Evolutionary conservation across 768 basidiomycete species (phyloP), one percentile per base, ranked within the genome.

Genomic region (Exsudoporus frostii): DNA sequence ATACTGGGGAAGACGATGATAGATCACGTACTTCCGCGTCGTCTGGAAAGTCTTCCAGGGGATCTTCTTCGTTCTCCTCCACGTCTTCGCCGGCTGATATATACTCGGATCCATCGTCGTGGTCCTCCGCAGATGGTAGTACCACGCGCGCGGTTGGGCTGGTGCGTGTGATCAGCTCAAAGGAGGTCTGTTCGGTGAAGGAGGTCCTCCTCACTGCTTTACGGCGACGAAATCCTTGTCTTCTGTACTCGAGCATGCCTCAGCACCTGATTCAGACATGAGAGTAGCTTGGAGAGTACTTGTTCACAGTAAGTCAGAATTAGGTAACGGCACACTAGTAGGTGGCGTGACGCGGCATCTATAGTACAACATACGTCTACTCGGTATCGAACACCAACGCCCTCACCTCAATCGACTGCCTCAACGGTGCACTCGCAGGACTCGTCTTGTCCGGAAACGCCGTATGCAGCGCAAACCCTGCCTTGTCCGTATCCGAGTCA

Each of bases 41-140:
- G 53, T 92, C 90, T 2, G 93, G 91, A 56, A 88, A 85, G 58
- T 86, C 86, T 45, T 76, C 83, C 20, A 96, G 72, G 11, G 88
- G 82, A 65, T 94, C 85, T 3, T 79, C 83, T 44, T 84, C 82
- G 37, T 67, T 67, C 38, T 79, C 83, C 22, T 64, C 69, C 4
- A 64, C 66, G 5, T 77, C 78, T 30, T 78, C 78, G 7, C 68
- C 62, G 1, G 66, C 71, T 1, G 73, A 74, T 49, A 81, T 73
- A 50, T 73, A 73, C 37, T 76, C 62, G 39, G 63, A 61, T 25
- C 56, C 62, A 33, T 67, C 63, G 38, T 62, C 68, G 52, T 67
- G 59, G 15, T 58, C 60, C 5, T 66, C 67, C n/a, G 40, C 14
- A 13, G 69, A 54, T 9, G 80, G 79, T 41, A 82, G 60, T 5